Evolutionary conservation across 2,329 filamentous ascomycete genomes (phyloP).

Genomic region (Aspergillus tanneri): DNA sequence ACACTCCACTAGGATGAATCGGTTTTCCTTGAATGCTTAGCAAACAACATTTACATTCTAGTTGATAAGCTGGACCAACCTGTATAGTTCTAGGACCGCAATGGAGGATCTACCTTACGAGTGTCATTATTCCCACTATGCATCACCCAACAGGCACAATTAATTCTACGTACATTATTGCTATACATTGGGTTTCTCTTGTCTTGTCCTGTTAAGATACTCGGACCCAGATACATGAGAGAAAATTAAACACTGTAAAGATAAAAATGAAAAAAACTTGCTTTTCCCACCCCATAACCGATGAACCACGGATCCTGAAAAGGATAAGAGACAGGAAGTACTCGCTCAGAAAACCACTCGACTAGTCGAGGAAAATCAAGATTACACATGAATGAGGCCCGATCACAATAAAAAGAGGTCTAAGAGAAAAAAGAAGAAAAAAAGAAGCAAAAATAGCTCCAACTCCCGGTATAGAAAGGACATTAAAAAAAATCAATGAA

Average conservation of each 20-base stretch:
- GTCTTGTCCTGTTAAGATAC: too few species aligned
- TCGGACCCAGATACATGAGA: not conserved
- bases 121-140: too few species aligned
- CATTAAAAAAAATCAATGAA: not conserved
- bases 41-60: too few species aligned
- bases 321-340: not conserved
- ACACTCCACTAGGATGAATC: not conserved
- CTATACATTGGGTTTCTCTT: too few species aligned
- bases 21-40: not conserved
- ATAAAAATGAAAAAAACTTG: not conserved
- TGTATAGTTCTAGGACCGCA: too few species aligned
- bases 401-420: not conserved
- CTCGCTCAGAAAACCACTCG: not conserved
- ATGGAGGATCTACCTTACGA: too few species aligned
- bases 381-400: too few species aligned
- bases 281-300: conserved; percentile 8
- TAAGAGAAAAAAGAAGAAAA: not conserved
- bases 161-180: too few species aligned
- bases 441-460: too few species aligned
- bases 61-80: too few species aligned
- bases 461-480: not conserved
- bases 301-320: not conserved
- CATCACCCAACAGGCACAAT: too few species aligned
- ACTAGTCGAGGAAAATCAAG: too few species aligned
- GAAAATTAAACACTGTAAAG: not conserved